Conservation (phyloP, 441 rosid genomes). For the Mallotus japonicus region DNA sequence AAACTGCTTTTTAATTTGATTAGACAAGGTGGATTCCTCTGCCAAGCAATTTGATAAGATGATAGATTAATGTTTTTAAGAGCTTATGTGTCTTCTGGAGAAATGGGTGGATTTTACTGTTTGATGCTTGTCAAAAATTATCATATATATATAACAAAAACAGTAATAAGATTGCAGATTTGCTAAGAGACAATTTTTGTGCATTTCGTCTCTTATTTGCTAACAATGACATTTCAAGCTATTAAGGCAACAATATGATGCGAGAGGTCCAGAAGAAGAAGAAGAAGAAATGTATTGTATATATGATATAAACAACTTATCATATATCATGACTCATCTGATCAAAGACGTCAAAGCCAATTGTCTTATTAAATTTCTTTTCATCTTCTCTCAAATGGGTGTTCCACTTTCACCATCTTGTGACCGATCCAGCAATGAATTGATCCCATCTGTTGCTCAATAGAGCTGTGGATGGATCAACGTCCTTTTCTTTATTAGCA, state of each 20-base stretch:
- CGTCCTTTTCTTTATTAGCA: not conserved
- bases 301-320: not conserved
- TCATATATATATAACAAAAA: not conserved
- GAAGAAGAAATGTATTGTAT: not conserved
- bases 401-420: constrained; percentile 28
- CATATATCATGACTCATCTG: constrained; percentile 13
- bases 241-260: not conserved
- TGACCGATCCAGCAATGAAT: constrained; percentile 10
- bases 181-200: not conserved
- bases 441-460: constrained; percentile 15
- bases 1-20: constrained; percentile 10
- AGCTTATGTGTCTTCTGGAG: not conserved
- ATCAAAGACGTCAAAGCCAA: not conserved
- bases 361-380: not conserved
- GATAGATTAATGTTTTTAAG: not conserved
- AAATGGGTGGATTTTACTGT: constrained; percentile 9
- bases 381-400: constrained; percentile 15
- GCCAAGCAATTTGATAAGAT: not conserved
- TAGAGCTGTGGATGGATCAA: not conserved
- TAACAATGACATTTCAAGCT: not conserved
- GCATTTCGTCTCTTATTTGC: constrained; percentile 7
- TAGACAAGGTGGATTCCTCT: constrained; percentile 19
- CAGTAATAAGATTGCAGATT: not conserved
- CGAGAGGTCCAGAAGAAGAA: not conserved
- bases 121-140: not conserved